Evolutionary conservation across 2,329 filamentous ascomycete genomes (phyloP).

Genomic region (Aspergillus sp.): DNA sequence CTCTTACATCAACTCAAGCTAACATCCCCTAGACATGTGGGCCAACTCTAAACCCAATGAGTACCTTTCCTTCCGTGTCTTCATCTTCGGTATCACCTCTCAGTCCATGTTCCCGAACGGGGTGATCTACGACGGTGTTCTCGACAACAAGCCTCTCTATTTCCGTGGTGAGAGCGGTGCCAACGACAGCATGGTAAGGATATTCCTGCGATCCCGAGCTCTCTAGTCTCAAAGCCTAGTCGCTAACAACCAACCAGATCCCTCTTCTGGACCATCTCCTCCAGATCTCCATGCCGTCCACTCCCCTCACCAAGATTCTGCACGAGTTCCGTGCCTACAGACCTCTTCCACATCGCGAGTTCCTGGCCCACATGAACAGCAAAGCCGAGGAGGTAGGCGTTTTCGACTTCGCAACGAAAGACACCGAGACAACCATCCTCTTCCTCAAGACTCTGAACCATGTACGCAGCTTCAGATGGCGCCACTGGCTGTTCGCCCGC

Average conservation of each 20-base stretch:
- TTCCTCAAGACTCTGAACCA: constrained; percentile 48
- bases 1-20: not conserved
- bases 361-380: constrained; percentile 69
- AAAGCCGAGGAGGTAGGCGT: constrained; percentile 49
- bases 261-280: constrained; percentile 86
- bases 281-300: constrained; percentile 82
- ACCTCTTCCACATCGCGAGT: constrained; percentile 83
- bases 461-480: constrained; percentile 50
- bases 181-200: constrained; percentile 78
- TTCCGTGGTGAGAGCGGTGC: constrained; percentile 93
- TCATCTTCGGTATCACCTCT: constrained; percentile 93
- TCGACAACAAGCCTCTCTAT: constrained; percentile 66
- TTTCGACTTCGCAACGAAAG: constrained; percentile 35
- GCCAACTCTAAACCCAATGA: constrained; percentile 76
- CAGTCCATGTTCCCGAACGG: constrained; percentile 94
- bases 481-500: constrained; percentile 49
- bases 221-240: not conserved
- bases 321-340: constrained; percentile 86
- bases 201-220: not conserved
- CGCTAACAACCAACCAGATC: constrained; percentile 47
- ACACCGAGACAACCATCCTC: constrained; percentile 42
- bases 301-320: constrained; percentile 83
- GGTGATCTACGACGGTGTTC: constrained; percentile 83
- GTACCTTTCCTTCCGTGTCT: constrained; percentile 89
- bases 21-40: constrained; percentile 70